Base-by-base conservation (phyloP, 2,329 filamentous ascomycete species). In the Mariannaea elegans region DNA sequence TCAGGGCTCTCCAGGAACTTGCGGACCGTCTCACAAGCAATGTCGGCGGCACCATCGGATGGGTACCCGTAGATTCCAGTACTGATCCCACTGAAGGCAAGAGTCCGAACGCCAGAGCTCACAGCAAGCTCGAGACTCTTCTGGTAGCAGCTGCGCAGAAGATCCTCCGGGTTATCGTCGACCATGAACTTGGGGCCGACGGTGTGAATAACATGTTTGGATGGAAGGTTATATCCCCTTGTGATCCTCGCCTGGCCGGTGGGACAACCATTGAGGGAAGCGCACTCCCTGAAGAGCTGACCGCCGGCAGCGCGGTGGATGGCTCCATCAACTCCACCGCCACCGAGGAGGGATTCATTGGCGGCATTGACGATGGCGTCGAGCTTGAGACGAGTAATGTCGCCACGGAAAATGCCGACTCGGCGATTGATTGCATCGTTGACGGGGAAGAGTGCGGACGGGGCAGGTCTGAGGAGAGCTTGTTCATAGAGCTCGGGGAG, bases 341-440 rank as follows among this genome's bases (percentile, higher is more conserved):
- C 95, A 54, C 94, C 93, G 0, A 91, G 82, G 1, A 98, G 86
- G 2, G 83, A 84, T 9, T 77, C 78, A 75, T 98, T 98, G 42
- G 95, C 94, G 1, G 95, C 94, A 75, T 98, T 98, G 75, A 98
- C 94, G 67, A 97, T 95, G 64, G 90, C 90, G 71, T 93, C 92
- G 44, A 93, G 84, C 29, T 83, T 75, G 4, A 98, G 85, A 13
- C 82, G 87, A 13, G 94, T 97, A 75, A 98, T 96, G 75, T 97
- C 93, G 67, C 87, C 86, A 56, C 86, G 84, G 65, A 93, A 82
- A 34, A 94, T 79, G 44, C 85, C 86, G 69, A 97, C 83, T 64
- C 86, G 88, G 72, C 86, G 78, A 79, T 96, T 96, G 77, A 91
- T 80, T 9, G 76, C 67, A 56, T 82, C 74, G n/a, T 83, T 86